Base-by-base conservation (phyloP, 306 rosid genomes). In the Gleditsia sinensis region DNA sequence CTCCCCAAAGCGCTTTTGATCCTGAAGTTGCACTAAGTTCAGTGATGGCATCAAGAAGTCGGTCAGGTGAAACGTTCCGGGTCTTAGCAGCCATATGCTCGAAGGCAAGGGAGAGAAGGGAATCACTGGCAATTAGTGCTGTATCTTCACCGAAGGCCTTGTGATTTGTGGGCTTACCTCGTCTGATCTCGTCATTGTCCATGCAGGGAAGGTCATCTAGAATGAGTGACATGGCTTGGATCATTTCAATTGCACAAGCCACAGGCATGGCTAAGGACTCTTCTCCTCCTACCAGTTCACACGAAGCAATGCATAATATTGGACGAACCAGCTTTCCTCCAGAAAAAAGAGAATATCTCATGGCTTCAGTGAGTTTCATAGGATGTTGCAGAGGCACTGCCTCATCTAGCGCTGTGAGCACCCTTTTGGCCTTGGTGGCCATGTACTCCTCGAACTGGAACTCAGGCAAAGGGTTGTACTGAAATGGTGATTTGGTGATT, bases 161-260 rank as follows among this genome's bases (percentile, higher is more conserved):
- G 70, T 80, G 82, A 33, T 56, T 76, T 0, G 85, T 19, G 8
- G 72, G 82, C n/a, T n/a, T n/a, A n/a, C n/a, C n/a, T n/a, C n/a
- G n/a, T n/a, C n/a, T 21, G 13, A 53, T 55, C 61, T 80, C 72
- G 1, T 76, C 85, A 11, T 84, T 62, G 50, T n/a, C 85, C 85
- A 80, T 80, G 54, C 87, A 84, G 62, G 87, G 87, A 28, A 80
- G 82, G 32, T 84, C 78, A 11, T 84, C 84, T 10, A 71, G 83
- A 61, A 71, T 75, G 2, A 83, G 46, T 30, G 82, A 48, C 78
- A 75, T 61, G 34, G 78, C 79, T 20, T 70, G 75, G 54, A 75
- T 60, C 79, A 83, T 83, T 67, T 83, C 84, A 50, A 75, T 21
- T 6, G 79, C 87, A 28, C 87, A 83, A 27, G 87, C 79, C 32